Evolutionary conservation across 352 stramenopile species (phyloP), one percentile per base, ranked within the genome.

Genomic region (Pythium guiyangense): DNA sequence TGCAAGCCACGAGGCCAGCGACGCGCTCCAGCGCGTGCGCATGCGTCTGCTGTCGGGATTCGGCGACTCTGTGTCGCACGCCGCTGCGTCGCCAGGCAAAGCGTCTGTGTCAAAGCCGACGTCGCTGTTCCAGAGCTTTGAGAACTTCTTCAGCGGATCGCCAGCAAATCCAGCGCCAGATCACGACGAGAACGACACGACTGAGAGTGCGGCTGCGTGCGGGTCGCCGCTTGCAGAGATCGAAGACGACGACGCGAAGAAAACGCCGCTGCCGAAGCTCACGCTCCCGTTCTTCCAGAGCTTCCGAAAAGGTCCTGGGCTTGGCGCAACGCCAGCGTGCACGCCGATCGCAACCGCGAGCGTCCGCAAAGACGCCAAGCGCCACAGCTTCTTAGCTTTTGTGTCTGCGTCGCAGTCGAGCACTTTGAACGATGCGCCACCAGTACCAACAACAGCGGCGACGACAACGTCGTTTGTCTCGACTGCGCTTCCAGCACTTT

Each of bases 271-370:
- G n/a, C 62, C 69, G 3, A 90, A 87, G 45, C 50, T 87, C 17
- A 73, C 80, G 1, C 56, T 90, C 6, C 76, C 77, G 12, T 79
- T 90, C 48, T 88, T 90, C 52, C 80, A 90, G 58, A 85, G 78
- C 51, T 82, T 86, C 11, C 68, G 74, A 54, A 81, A 79, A 46
- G 77, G 74, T 5, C 77, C 76, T 10, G 72, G 69, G 9, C 59
- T 88, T 2, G 74, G 77, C 0, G 64, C 64, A 12, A 90, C 77
- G 18, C 80, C 80, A n/a, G 80, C 80, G 10, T 77, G 69, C 2
- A 90, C 80, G 1, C 80, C 80, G 17, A 85, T 90, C 42, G 80
- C 76, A 15, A 86, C 78, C 9, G 80, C 73, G 0, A 90, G 76
- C 54, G 74, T 90, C 17, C 69, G 80, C 3, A 88, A 90, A 60